phyloP scores from a whole-genome alignment of 192 early-diverging fungal genomes.

The Umbelopsis sp. region DNA sequence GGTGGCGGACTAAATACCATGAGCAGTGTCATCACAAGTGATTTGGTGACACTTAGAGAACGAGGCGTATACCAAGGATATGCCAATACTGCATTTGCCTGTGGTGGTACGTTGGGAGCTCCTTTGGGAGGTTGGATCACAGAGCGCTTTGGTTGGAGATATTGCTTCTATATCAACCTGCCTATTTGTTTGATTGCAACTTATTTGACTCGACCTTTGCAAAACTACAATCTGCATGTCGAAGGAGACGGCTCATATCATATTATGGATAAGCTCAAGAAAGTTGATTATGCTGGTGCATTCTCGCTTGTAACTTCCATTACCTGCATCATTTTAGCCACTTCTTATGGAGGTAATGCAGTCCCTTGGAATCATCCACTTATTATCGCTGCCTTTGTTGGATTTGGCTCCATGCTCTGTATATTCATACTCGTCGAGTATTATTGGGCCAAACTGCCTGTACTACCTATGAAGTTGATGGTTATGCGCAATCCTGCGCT shows the following conservation, averaged over 20 bases:
- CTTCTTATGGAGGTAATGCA: constrained; percentile 72
- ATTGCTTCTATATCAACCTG: constrained; percentile 86
- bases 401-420: constrained; percentile 29
- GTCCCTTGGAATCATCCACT: constrained; percentile 69
- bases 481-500: constrained; percentile 42
- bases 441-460: constrained; percentile 57
- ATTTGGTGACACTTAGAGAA: constrained; percentile 65
- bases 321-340: constrained; percentile 68
- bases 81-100: constrained; percentile 34
- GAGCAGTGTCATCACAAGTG: constrained; percentile 64
- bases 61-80: constrained; percentile 64
- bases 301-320: constrained; percentile 50
- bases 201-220: constrained; percentile 43
- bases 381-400: constrained; percentile 53
- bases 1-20: constrained; percentile 72
- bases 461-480: constrained; percentile 59
- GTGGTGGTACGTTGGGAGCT: constrained; percentile 81
- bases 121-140: constrained; percentile 86
- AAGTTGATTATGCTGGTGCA: constrained; percentile 72
- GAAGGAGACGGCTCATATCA: constrained; percentile 45
- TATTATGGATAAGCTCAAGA: constrained; percentile 58
- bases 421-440: constrained; percentile 51
- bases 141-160: constrained; percentile 66
- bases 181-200: constrained; percentile 68
- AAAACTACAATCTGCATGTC: constrained; percentile 33